Evolutionary conservation across 257 asterid genomes (phyloP), one percentile per base, ranked within the genome.

Genomic region (Gentiana straminea): DNA sequence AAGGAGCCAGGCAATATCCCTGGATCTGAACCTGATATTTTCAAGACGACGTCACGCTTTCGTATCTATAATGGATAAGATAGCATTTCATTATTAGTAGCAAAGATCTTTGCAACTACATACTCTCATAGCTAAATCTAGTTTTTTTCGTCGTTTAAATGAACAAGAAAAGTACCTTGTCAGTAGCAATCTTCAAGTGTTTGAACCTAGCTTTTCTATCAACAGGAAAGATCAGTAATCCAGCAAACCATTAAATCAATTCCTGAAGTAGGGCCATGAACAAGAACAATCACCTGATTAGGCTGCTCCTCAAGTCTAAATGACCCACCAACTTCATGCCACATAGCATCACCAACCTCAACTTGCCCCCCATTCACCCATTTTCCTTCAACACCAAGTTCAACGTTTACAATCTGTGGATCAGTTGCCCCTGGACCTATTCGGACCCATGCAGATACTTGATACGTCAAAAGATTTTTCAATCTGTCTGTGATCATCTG

Each of bases 341-440:
- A 91, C 55, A 68, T 73, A 57, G 83, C 93, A 66, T 81, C 89
- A 49, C 55, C 50, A 50, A 78, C 63, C 77, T 87, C 97, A 48
- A 77, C 68, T 74, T 91, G 95, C 35, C 98, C 98, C 1, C 98
- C 98, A 34, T 87, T 91, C 24, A 84, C 89, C 95, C 95, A 91
- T 57, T 91, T 84, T 58, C 73, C 70, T 57, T 91, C 98, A 51
- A 87, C 98, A 0, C 91, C 81, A 36, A 91, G 82, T 56, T 95
- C 94, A 70, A 91, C 81, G 47, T 81, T 83, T 33, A 87, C 70
- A 47, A 52, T 67, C 72, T 87, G 98, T 32, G 95, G 77, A 64
- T 75, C 59, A 51, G 86, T 70, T 35, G 89, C 70, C 53, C 80
- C 82, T 9, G 47, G 56, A 49, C 90, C 90, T 32, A 83, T 64